Evolutionary conservation across 176 grass and related monocot genomes (phyloP).

Genomic region (Rhynchospora pubera): DNA sequence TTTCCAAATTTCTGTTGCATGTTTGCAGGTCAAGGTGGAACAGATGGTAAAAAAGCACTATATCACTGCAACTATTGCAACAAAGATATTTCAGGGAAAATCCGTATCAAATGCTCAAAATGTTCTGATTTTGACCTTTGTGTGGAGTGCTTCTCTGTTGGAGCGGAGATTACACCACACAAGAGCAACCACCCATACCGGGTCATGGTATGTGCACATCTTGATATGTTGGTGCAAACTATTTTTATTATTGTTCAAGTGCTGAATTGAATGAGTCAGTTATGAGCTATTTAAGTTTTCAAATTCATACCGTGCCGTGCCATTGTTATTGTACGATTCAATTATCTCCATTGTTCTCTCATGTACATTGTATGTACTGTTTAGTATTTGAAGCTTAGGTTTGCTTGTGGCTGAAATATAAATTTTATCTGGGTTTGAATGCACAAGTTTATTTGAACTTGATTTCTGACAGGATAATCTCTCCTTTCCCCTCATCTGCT

Average conservation of each 20-base stretch:
- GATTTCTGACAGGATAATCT: conserved; percentile 79
- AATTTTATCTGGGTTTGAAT: neutral
- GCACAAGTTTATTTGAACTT: neutral
- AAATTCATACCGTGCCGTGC: neutral
- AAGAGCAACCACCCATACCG: conserved; percentile 86
- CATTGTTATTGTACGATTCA: neutral
- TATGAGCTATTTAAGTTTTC: neutral
- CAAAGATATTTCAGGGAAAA: conserved; percentile 97
- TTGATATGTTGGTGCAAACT: neutral
- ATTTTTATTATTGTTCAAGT: conserved; percentile 7
- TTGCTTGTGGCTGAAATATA: neutral
- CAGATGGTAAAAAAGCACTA: conserved; percentile 83
- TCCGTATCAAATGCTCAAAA: conserved; percentile 95
- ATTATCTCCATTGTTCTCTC: neutral
- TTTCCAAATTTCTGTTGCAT: conserved; percentile 16
- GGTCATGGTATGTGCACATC: conserved; percentile 71
- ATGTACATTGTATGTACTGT: neutral
- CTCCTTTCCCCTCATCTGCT: conserved; percentile 85
- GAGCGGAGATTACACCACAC: conserved; percentile 84
- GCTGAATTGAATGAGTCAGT: neutral
- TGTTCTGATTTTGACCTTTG: conserved; percentile 97
- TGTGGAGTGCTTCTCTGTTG: conserved; percentile 93
- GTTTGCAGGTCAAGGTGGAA: conserved; percentile 40
- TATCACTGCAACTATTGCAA: conserved; percentile 99
- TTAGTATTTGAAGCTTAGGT: neutral